Evolutionary conservation across 768 basidiomycete genomes (phyloP), one percentile per base, ranked within the genome.

Genomic region (Termitomyces eurrhizus): DNA sequence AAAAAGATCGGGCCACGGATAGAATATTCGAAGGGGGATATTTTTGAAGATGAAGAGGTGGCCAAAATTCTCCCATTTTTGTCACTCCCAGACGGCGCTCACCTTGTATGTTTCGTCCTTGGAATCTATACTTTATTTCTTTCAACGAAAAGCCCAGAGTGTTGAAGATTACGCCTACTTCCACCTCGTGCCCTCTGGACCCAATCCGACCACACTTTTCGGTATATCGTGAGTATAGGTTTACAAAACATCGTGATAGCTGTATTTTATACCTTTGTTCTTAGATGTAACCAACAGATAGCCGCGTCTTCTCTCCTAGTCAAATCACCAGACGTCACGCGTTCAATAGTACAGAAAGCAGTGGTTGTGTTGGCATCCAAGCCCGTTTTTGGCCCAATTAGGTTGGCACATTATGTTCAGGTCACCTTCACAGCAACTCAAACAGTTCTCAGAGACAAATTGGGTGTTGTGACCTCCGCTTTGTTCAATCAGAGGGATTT

Each of bases 161-260:
- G 77, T 85, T 21, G 96, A 98, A 77, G 97, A 99, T 70, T 98
- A 98, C 70, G 93, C 92, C 0, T 98, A 98, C 73, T 99, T 99
- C 69, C 94, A 96, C 69, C 75, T 96, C 32, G 91, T 93, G 8
- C 89, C 90, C 26, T 78, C 84, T 13, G 82, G 85, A 11, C 82
- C 83, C 0, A 84, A 81, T 62, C 86, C 90, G 1, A 83, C 83
- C 18, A 98, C 97, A 4, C 76, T 98, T 42, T 99, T 98, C 69
- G 97, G 96, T 39, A 98, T 99, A 69, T 98, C 95, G 86, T 96
- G 68, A 73, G 88, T 75, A 21, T 52, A 32, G n/a, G 13, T 49
- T 44, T 18, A 21, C 4, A 26, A 7, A 14, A 12, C 11, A 6
- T 24, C 13, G 39, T 37, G 5, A 24, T 7, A 44, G 9, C 56